Conservation (phyloP, 2,329 filamentous ascomycete genomes). For the Diplodia intermedia region DNA sequence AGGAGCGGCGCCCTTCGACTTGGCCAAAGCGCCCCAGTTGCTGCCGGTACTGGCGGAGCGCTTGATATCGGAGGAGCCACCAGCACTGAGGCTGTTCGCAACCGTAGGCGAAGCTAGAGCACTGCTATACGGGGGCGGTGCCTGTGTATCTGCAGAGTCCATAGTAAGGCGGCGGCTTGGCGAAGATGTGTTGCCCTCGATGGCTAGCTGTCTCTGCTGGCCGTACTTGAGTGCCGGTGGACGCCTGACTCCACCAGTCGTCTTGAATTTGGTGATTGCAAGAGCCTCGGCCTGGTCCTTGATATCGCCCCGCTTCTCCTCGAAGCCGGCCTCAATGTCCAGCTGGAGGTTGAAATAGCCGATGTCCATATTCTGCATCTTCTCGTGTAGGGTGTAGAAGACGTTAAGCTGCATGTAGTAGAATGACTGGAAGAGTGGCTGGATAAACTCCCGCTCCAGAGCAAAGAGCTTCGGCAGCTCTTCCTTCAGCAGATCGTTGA, state of each 20-base stretch:
- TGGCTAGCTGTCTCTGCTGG: slow-evolving; percentile 43
- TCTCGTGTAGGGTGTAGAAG: slow-evolving; percentile 97
- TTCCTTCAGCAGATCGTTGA: slow-evolving; percentile 95
- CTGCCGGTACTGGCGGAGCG: slow-evolving; percentile 43
- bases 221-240: slow-evolving; percentile 48
- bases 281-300: slow-evolving; percentile 85
- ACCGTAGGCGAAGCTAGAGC: slow-evolving; percentile 43
- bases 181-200: slow-evolving; percentile 43
- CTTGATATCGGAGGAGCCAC: slow-evolving; percentile 39
- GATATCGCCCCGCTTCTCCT: slow-evolving; percentile 85
- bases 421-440: slow-evolving; percentile 96
- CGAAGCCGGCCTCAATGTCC: slow-evolving; percentile 90
- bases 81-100: slow-evolving; percentile 19
- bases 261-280: slow-evolving; percentile 89
- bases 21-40: slow-evolving; percentile 53
- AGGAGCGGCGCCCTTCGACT: slow-evolving; percentile 57
- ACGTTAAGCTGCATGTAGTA: slow-evolving; percentile 99
- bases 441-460: slow-evolving; percentile 93
- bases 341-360: slow-evolving; percentile 94
- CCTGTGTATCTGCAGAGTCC: slow-evolving; percentile 45
- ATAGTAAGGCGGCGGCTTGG: slow-evolving; percentile 40
- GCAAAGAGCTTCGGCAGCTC: slow-evolving; percentile 91
- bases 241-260: slow-evolving; percentile 68
- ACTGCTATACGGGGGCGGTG: slow-evolving; percentile 50
- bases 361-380: slow-evolving; percentile 97